Percentiles rank a stretch among this genome's conserved stretches.
Evolutionary conservation across 1,284 basidiomycete species (phyloP).

Genomic region (Xerocomus amazonicus): DNA sequence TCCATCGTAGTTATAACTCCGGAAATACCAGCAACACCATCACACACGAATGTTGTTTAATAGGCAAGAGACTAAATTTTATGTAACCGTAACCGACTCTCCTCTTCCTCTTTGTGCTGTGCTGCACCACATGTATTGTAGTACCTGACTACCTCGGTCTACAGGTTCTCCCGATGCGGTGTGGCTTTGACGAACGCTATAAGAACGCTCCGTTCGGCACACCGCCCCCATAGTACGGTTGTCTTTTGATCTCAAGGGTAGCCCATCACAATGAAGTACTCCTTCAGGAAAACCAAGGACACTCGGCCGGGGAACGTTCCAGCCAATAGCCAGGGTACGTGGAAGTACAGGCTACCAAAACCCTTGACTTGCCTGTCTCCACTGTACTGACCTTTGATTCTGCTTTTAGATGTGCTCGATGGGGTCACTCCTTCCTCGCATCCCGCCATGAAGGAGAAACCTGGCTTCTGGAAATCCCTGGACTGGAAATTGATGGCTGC

Average conservation of each 20-base stretch:
- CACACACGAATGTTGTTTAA: no score
- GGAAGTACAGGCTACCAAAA: neutral
- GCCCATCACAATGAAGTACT: conserved; percentile 11
- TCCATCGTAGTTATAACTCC: conserved; percentile 46
- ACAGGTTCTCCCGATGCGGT: neutral
- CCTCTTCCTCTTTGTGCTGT: no score
- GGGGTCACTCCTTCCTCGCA: neutral
- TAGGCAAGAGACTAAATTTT: no score
- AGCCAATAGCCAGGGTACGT: conserved; percentile 10
- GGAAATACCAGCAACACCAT: conserved; percentile 10
- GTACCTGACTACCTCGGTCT: no score
- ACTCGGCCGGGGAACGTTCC: neutral
- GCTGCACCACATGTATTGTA: no score
- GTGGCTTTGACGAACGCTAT: conserved; percentile 2
- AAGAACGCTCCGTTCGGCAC: neutral
- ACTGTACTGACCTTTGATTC: neutral
- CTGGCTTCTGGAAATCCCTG: conserved; percentile 25
- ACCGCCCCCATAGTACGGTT: neutral
- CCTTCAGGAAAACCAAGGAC: conserved; percentile 6
- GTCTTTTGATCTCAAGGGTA: neutral
- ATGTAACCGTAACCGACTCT: no score
- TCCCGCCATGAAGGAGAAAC: conserved; percentile 2
- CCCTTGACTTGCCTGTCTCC: neutral
- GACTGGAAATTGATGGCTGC: conserved; percentile 31
- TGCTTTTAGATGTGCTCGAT: neutral